Evolutionary conservation across 2,329 filamentous ascomycete species (phyloP), one percentile per base, ranked within the genome.

Genomic region (Colletotrichum euphorbiae): DNA sequence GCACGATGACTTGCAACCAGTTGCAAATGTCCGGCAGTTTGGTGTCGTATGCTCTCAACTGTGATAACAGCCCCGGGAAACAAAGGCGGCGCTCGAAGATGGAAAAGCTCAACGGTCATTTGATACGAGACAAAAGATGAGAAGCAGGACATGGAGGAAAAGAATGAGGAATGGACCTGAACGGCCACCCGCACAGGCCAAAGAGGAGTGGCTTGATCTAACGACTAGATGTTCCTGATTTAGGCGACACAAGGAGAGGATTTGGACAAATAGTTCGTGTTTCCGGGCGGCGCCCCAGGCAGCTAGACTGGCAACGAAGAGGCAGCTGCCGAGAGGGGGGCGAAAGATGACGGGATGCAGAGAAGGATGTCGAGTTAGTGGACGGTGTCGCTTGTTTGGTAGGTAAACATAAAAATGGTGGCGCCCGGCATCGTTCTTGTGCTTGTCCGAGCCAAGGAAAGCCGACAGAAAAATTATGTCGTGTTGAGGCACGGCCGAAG

Each of bases 131-230:
- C 19, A 51, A 54, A 36, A 43, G 43, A 64, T 17, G 46, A 65
- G 19, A 51, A 33, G 45, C 19, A 42, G 45, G 13, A 9, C 17
- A 33, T 24, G 33, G 48, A 28, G 31, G 54, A 38, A 24, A 24
- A 45, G 55, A 13, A 51, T 17, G 17, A 17, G 42, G 42, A 31
- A 60, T 48, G 31, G 60, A 54, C 31, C n/a, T 19, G 65, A 46
- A 28, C 33, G 33, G 65, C 31, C 46, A 52, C 46, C 61, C 17
- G 61, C 24, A 50, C 61, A 65, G 55, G 46, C 31, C 21, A 31
- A 13, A 48, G 40, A 48, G 24, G 15, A 46, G 66, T 69, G 66
- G 66, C 66, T 69, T 69, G 66, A 31, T 13, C 54, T 60, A 65
- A 40, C 21, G 38, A 38, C 46, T 38, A 33, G 31, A 48, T 50